Base-by-base conservation (phyloP, 805 yeast species). In the Kazachstania viticola region DNA sequence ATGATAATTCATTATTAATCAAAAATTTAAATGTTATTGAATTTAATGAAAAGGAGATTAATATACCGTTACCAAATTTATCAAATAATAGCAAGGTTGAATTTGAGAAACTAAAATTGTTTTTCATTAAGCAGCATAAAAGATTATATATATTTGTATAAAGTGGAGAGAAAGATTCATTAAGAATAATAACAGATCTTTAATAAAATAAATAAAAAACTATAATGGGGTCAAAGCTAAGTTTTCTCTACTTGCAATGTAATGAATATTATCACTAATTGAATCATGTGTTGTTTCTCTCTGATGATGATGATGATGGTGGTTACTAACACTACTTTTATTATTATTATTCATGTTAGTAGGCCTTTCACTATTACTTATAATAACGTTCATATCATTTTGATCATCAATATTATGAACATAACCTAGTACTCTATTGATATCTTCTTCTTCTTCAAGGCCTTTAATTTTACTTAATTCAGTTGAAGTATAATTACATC, bases 391-490 rank as follows among this genome's bases (percentile, higher is more conserved):
- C 23, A 27, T 19, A n/a, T 27, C n/a, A n/a, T n/a, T n/a, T n/a
- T n/a, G n/a, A n/a, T 3, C 22, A 30, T 17, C 11, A 26, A 11
- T 17, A 11, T 26, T 71, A 53, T 34, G 95, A 11, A 84, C 83
- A 50, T 76, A 87, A 1, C 96, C 98, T 39, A 91, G 64, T 3
- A 69, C 65, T 3, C 61, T 51, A 39, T 76, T 81, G 29, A 91
- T 79, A 34, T 83, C 77, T 25, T 69, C 64, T 50, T 91, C 80
- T 41, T 82, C 83, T 41, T 81, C 83, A 39, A 72, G 61, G 0
- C 97, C 97, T 60, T 75, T 83, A 41, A 91, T 83, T 50, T 75
- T 71, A 9, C 69, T 70, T 21, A 91, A 68, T 51, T 91, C 98
- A 2, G 60, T 46, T 3, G 94, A 71, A 4, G 87, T 70, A 55